phyloP scores from a whole-genome alignment of 2,329 filamentous ascomycete species.

The Calonectria ilicicola region DNA sequence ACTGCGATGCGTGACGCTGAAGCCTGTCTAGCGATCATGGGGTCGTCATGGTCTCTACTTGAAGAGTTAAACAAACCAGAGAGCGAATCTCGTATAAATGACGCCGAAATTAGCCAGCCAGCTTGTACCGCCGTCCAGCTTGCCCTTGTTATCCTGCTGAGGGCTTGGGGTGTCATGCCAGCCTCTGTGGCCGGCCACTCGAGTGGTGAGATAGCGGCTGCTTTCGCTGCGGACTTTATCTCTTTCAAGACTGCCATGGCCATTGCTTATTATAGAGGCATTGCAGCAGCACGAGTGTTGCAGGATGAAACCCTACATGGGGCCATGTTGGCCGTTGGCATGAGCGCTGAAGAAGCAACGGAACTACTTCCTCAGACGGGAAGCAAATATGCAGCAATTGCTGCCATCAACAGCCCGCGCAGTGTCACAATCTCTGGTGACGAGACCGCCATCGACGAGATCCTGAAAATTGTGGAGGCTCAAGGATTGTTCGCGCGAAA shows the following conservation, averaged over 20 bases:
- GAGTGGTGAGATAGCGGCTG: slow-evolving; percentile 51
- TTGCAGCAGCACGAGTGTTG: slow-evolving; percentile 27
- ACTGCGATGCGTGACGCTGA: neutral
- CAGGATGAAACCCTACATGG: slow-evolving; percentile 24
- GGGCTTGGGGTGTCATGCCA: slow-evolving; percentile 41
- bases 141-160: slow-evolving; percentile 50
- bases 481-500: slow-evolving; percentile 45
- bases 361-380: slow-evolving; percentile 9
- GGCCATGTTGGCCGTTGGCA: slow-evolving; percentile 40
- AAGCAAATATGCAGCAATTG: slow-evolving; percentile 31
- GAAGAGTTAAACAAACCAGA: neutral
- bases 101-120: slow-evolving; percentile 50
- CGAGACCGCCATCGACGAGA: slow-evolving; percentile 35
- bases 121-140: slow-evolving; percentile 57
- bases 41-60: neutral
- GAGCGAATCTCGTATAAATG: slow-evolving; percentile 42
- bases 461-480: slow-evolving; percentile 37
- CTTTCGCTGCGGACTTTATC: slow-evolving; percentile 43
- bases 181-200: slow-evolving; percentile 46
- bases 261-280: slow-evolving; percentile 26
- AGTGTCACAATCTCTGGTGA: slow-evolving; percentile 49
- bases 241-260: slow-evolving; percentile 35
- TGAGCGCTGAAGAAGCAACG: slow-evolving; percentile 8
- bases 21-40: neutral
- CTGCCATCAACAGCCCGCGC: slow-evolving; percentile 43